These are phyloP conservation scores for Aschersonia sp. DNA, from an alignment of 2,329 filamentous ascomycete species.

Conservation along the genomic window DNA sequence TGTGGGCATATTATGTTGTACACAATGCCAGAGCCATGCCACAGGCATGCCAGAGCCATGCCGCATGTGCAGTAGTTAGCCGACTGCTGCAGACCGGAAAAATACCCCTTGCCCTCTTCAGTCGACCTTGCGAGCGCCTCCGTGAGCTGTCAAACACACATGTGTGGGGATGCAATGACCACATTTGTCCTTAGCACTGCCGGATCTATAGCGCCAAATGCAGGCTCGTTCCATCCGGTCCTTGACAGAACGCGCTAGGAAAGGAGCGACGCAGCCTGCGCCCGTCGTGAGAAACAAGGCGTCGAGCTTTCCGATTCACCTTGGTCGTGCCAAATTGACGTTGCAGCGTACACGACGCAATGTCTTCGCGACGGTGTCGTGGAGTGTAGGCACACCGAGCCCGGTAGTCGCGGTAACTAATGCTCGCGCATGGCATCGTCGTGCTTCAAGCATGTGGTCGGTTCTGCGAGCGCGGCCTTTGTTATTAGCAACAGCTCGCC, in stretches of 20 bases:
- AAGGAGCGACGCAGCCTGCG: neutral
- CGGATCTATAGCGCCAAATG: neutral
- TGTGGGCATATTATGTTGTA: no score
- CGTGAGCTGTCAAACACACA: slow-evolving; percentile 3
- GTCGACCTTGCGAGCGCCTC: slow-evolving; percentile 17
- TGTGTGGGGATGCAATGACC: neutral
- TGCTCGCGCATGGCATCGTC: no score
- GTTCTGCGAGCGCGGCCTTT: neutral
- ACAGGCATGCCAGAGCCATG: neutral
- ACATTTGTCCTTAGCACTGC: neutral
- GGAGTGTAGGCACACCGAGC: no score
- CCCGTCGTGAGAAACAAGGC: neutral
- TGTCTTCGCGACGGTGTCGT: neutral
- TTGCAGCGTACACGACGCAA: neutral
- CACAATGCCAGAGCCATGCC: no score
- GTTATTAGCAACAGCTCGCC: neutral
- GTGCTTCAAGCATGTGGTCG: no score
- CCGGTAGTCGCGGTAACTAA: no score
- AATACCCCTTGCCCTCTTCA: slow-evolving; percentile 15
- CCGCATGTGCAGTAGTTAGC: neutral
- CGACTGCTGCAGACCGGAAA: neutral
- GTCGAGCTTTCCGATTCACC: neutral
- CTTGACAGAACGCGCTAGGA: neutral
- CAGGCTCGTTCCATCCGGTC: neutral
- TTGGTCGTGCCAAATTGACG: neutral